Evolutionary conservation across 2,329 filamentous ascomycete species (phyloP).

Genomic region (Tolypocladium amazonense): DNA sequence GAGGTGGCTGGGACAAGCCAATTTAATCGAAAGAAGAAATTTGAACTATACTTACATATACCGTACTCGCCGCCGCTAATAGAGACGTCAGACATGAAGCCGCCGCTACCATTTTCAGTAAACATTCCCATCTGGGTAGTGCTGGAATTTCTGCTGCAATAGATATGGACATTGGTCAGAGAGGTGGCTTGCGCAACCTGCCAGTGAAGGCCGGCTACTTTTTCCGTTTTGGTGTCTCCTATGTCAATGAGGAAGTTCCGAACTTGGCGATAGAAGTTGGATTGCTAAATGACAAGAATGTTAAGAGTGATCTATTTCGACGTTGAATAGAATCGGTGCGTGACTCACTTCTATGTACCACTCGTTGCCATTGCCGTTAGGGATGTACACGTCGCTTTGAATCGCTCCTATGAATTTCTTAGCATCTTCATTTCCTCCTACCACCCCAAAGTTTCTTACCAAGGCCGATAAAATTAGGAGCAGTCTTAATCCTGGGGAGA

Average conservation of each 20-base stretch:
- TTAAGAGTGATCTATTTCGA: too few species aligned
- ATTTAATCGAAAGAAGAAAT: too few species aligned
- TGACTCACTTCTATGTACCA: too few species aligned
- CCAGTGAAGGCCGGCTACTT: slow-evolving; percentile 68
- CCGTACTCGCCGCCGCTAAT: slow-evolving; percentile 76
- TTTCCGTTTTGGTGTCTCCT: slow-evolving; percentile 30
- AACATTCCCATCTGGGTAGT: slow-evolving; percentile 59
- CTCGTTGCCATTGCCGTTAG: slow-evolving; percentile 48
- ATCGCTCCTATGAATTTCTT: slow-evolving; percentile 38
- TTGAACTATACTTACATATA: slow-evolving; percentile 30
- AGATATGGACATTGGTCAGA: slow-evolving; percentile 54
- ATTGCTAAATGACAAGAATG: too few species aligned
- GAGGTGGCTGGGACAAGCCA: too few species aligned
- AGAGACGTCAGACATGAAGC: slow-evolving; percentile 73
- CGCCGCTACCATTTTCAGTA: slow-evolving; percentile 76
- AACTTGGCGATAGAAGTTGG: slow-evolving; percentile 73
- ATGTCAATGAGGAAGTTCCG: slow-evolving; percentile 75
- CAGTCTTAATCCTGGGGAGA: too few species aligned
- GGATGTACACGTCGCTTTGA: slow-evolving; percentile 56
- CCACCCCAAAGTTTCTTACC: too few species aligned
- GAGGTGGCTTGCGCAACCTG: slow-evolving; percentile 77
- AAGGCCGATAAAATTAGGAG: too few species aligned
- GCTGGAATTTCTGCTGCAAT: slow-evolving; percentile 5
- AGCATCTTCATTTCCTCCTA: too few species aligned
- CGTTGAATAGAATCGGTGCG: too few species aligned